Percentiles rank a stretch among this genome's conserved stretches.
phyloP scores from a whole-genome alignment of 768 basidiomycete species.

The Plicaturopsis crispa region DNA sequence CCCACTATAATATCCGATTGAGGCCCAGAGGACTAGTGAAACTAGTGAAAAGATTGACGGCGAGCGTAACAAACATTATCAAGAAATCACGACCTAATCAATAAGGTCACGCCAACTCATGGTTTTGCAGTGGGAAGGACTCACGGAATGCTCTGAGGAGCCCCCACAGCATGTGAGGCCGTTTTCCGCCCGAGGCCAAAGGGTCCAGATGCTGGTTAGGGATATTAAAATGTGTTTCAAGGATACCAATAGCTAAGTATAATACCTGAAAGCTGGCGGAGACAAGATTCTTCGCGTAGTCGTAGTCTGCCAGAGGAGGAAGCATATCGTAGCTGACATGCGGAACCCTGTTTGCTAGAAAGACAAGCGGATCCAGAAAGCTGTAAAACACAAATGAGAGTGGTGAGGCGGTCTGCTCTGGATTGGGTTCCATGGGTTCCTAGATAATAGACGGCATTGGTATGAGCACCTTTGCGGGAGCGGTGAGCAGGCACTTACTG shows the following conservation, averaged over 20 bases:
- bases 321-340: constrained; percentile 30
- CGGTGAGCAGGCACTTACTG: no score
- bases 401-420: constrained; percentile 32
- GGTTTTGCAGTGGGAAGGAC: not conserved
- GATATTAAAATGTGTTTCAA: no score
- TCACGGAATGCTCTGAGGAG: constrained; percentile 8
- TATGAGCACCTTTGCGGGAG: no score
- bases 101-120: not conserved
- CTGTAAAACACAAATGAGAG: constrained; percentile 24
- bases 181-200: constrained; percentile 17
- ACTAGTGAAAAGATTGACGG: constrained; percentile 3
- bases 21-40: constrained; percentile 11
- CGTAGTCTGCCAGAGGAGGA: constrained; percentile 44
- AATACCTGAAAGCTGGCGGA: constrained; percentile 24
- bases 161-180: constrained; percentile 21
- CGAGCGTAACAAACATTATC: constrained; percentile 6
- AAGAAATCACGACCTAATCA: not conserved
- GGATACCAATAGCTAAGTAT: no score
- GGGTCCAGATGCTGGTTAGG: constrained; percentile 31
- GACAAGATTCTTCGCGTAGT: constrained; percentile 26
- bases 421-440: no score
- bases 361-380: constrained; percentile 37
- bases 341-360: constrained; percentile 24
- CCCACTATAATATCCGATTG: constrained; percentile 21
- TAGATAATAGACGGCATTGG: no score